Evolutionary conservation across 148 eudicot genomes (phyloP), one percentile per base, ranked within the genome.

Genomic region (Vaccinium myrtillus): DNA sequence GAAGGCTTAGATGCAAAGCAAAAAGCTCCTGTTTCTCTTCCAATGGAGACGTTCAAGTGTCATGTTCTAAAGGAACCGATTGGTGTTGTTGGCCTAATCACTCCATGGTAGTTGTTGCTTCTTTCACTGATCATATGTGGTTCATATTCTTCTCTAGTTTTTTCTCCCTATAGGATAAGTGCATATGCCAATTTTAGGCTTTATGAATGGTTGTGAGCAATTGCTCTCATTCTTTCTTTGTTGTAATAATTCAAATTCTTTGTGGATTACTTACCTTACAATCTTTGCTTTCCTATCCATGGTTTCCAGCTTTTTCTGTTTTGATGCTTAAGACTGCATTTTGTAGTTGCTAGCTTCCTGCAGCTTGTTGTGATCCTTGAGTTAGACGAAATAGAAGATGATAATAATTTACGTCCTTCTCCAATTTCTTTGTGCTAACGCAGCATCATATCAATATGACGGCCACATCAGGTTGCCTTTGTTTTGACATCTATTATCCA

Each of bases 71-170:
- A 85, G 88, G 95, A 97, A 84, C 98, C 99, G 39, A 85, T 97
- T 80, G 99, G 99, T 50, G 96, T 97, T 65, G 98, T 97, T 93
- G 99, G 98, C 18, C 88, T 97, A 82, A 97, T 97, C 86, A 95
- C 99, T 84, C 99, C 99, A 80, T 97, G 99, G 99, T 97, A 89
- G 27, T 78, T 83, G 55, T 80, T 84, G 25, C 85, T 55, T 59
- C 53, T 77, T 79, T 27, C 7, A 36, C 39, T 74, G 4, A 82
- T 83, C 27, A 16, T 27, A 10, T 78, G 8, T 36, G 16, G n/a
- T 59, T 65, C 2, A 23, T 63, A 10, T 84, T 79, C 8, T 79
- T 73, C 10, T 56, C 46, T 71, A 6, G 23, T 48, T 86, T 63
- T 50, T 77, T 69, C 5, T 4, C 10, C 83, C 21, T 2, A n/a